Evolutionary conservation across 306 rosid species (phyloP).

Genomic region (Prunus kanzakura): DNA sequence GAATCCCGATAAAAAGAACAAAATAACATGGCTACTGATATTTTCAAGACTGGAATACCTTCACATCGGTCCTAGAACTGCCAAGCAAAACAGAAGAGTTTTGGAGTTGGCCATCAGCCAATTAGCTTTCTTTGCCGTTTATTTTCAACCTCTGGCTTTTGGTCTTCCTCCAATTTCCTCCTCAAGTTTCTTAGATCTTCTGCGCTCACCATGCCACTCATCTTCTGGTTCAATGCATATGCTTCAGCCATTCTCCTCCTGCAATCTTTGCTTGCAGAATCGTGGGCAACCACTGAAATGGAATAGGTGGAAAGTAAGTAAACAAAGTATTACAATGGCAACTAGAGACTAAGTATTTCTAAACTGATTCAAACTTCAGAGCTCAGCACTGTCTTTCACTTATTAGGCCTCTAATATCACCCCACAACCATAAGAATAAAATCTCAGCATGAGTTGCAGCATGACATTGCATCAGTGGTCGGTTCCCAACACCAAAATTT

Average conservation of each 20-base stretch:
- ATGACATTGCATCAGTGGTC: background rate
- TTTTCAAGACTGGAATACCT: background rate
- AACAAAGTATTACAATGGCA: background rate
- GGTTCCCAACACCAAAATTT: background rate
- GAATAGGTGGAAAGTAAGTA: conserved; percentile 14
- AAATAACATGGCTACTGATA: too few species aligned
- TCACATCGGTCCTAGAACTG: background rate
- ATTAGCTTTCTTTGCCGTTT: conserved; percentile 48
- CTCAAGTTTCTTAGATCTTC: conserved; percentile 55
- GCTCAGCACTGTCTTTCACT: background rate
- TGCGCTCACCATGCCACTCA: conserved; percentile 58
- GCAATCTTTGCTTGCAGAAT: conserved; percentile 80
- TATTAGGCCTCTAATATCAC: background rate
- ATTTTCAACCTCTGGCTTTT: conserved; percentile 29
- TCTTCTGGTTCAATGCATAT: conserved; percentile 67
- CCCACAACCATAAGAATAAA: background rate
- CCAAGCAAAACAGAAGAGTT: background rate
- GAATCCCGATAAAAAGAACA: too few species aligned
- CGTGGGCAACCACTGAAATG: conserved; percentile 83
- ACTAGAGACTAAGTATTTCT: background rate
- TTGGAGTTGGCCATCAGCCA: conserved; percentile 15
- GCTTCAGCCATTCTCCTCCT: conserved; percentile 68
- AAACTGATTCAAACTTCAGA: background rate
- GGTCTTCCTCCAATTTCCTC: conserved; percentile 51
- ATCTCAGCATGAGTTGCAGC: background rate